Evolutionary conservation across 192 early-diverging fungal species (phyloP).

Genomic region (Kappamyces sp.): DNA sequence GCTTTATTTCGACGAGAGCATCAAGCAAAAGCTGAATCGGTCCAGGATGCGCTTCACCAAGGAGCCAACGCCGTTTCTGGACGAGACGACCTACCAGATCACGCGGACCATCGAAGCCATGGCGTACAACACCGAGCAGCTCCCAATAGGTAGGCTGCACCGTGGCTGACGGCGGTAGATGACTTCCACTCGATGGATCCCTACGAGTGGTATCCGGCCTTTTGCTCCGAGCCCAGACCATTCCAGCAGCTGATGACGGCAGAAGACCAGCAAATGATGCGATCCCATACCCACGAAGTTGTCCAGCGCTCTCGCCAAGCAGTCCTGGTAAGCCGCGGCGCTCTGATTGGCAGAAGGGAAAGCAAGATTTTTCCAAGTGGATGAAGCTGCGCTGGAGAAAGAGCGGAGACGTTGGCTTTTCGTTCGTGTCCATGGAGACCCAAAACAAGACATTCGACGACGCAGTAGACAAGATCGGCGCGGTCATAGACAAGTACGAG

Average conservation of each 20-base stretch:
- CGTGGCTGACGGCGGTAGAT: background rate
- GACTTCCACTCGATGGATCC: background rate
- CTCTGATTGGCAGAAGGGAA: conserved; percentile 26
- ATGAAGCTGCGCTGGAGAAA: conserved; percentile 40
- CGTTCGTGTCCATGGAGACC: background rate
- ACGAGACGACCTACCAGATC: conserved; percentile 39
- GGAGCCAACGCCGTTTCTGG: conserved; percentile 55
- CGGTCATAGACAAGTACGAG: conserved; percentile 36
- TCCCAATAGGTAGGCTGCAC: conserved; percentile 23
- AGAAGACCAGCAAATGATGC: conserved; percentile 46
- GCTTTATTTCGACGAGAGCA: conserved; percentile 74
- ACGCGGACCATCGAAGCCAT: conserved; percentile 28
- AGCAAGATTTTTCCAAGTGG: conserved; percentile 51
- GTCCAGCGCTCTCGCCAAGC: conserved; percentile 35
- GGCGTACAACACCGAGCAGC: conserved; percentile 27
- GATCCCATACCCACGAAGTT: conserved; percentile 42
- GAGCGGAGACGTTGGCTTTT: background rate
- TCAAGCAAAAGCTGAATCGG: conserved; percentile 74
- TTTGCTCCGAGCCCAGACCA: conserved; percentile 15
- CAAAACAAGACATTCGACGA: conserved; percentile 30
- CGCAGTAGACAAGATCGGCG: conserved; percentile 28
- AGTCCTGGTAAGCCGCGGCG: background rate
- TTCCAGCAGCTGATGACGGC: conserved; percentile 39
- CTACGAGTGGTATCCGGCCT: conserved; percentile 5
- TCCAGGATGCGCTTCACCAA: conserved; percentile 67